Base-by-base conservation (phyloP, 805 yeast genomes). In the Blastobotrys attinorum region DNA sequence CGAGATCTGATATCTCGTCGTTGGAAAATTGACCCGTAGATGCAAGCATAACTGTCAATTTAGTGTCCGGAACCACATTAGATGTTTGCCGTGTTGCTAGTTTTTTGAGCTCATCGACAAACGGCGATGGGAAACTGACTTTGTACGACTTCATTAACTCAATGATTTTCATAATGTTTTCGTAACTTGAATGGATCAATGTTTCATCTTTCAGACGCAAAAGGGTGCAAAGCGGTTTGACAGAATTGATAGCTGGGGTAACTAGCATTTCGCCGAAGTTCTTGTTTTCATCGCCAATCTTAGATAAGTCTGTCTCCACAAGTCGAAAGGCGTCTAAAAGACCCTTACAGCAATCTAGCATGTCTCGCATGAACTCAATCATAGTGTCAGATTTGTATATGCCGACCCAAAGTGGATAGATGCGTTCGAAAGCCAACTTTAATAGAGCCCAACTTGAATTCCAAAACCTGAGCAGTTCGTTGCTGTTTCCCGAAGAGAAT, bases 341-440 rank as follows among this genome's bases (percentile, higher is more conserved):
- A 1, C 71, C 61, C 48, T 81, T 79, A 46, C 95, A 81, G 25
- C 85, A 68, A 52, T 89, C 96, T 40, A 90, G 69, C 0, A 86
- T 80, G 57, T 87, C 96, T 59, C 95, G 75, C 2, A 96, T 84
- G 53, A 87, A 89, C 45, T 88, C 95, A 35, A 81, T 73, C 53
- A 86, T 67, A 40, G 73, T 73, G 0, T 70, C 67, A 17, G 74
- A 67, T 22, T 75, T 74, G 53, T 78, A 81, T 31, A 65, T 62
- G 1, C 71, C 62, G 0, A 96, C 87, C 98, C 98, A 90, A 11
- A 25, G 10, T 2, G 60, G 60, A 11, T 83, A 64, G 1, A 94
- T 85, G 44, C 75, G 72, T 34, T 69, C 67, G 51, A 83, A 85
- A 2, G 86, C 75, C 69, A 79, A 72, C 37, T 76, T 75, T 45